Evolutionary conservation across 805 yeast genomes (phyloP), one percentile per base, ranked within the genome.

Genomic region (Nakazawaea pomicola): DNA sequence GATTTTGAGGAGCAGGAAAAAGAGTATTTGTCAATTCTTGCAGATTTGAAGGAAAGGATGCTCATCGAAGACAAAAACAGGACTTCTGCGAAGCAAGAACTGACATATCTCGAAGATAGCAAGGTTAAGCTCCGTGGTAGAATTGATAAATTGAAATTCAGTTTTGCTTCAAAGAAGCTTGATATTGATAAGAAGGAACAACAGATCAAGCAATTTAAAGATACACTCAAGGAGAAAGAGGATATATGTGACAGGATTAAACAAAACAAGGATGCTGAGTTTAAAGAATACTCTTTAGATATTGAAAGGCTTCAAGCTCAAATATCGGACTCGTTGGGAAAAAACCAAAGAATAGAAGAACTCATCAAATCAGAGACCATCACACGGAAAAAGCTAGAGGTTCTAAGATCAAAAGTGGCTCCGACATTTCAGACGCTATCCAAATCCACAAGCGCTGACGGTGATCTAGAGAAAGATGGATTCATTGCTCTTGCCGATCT

Each of bases 51-150:
- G 36, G 65, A 65, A 38, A 60, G 73, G 29, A 62, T 64, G 46
- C 64, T 58, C 43, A 50, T 63, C 18, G 74, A 67, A 43, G 72
- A 67, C 46, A 56, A 57, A 11, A 67, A 64, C 49, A 57, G 72
- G 43, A 53, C 64, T 18, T 58, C 64, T 40, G 50, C 65, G 40
- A 61, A 65, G 33, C 62, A 61, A 33, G 74, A 69, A 41, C 64
- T 65, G 31, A 64, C 66, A 36, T 58, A 60, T 48, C 44, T 67
- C 15, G 74, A 69, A 47, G 72, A 67, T 38, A 55, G 65, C 3
- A 61, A 67, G 46, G 54, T 67, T 42, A 55, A 58, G 24, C 52
- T 65, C 5, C 67, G 61, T 32, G 42, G 52, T 33, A 58, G 67
- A 44, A 60, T 62, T 11, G 46, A 62, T 0, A 60, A 63, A 17